These are phyloP conservation scores for Hydnomerulius pinastri DNA, from an alignment of 768 basidiomycete species.

Conservation along the genomic window DNA sequence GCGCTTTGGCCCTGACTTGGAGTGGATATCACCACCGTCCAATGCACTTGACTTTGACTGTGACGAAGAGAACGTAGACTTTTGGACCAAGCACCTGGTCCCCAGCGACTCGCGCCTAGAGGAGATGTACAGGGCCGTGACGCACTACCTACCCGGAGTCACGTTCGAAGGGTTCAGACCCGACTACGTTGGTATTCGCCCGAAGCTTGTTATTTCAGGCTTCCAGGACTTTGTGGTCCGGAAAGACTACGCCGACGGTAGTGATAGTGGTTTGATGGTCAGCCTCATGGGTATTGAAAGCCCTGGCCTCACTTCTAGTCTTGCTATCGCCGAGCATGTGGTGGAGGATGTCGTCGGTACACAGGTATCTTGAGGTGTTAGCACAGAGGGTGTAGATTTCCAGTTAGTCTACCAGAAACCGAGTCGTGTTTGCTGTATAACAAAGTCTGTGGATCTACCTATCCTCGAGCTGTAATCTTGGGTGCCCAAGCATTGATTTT, in stretches of 20 bases:
- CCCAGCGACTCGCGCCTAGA: slow-evolving; percentile 61
- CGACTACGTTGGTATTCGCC: slow-evolving; percentile 85
- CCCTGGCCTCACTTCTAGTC: slow-evolving; percentile 84
- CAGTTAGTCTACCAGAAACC: too few relatives aligned
- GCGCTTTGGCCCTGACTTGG: slow-evolving; percentile 90
- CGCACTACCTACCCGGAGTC: slow-evolving; percentile 70
- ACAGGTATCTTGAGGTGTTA: too few relatives aligned
- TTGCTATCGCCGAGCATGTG: slow-evolving; percentile 86
- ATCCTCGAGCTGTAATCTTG: slow-evolving; percentile 54
- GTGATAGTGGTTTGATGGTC: slow-evolving; percentile 53
- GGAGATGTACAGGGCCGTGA: slow-evolving; percentile 74
- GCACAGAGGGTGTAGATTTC: too few relatives aligned
- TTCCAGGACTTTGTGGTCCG: slow-evolving; percentile 87
- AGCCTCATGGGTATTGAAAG: slow-evolving; percentile 90
- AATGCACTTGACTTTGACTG: slow-evolving; percentile 25
- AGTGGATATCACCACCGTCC: slow-evolving; percentile 71
- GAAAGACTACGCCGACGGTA: slow-evolving; percentile 55
- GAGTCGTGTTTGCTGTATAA: too few relatives aligned
- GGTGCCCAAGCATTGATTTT: slow-evolving; percentile 88
- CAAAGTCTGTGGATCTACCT: too few relatives aligned
- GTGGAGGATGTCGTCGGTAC: slow-evolving; percentile 56
- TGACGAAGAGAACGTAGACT: slow-evolving; percentile 58
- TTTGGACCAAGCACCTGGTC: slow-evolving; percentile 70
- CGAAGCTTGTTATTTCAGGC: slow-evolving; percentile 81
- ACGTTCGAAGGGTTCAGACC: slow-evolving; percentile 61